Conservation (phyloP, 805 yeast species). For the Ogataea henricii region DNA sequence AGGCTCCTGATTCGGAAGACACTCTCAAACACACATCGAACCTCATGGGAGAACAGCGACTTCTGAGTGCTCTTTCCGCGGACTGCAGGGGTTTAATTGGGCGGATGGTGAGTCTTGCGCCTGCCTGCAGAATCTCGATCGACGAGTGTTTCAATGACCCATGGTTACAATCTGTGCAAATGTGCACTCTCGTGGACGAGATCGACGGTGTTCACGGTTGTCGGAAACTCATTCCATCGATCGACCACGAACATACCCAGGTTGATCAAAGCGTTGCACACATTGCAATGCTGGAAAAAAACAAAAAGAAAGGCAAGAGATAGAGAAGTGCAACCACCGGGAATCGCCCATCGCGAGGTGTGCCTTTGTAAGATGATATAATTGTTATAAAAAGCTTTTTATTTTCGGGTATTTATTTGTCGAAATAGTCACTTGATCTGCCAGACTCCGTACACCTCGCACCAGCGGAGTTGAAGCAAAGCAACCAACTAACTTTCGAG, state of each 20-base stretch:
- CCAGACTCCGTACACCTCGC: no score
- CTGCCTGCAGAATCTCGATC: conserved; percentile 80
- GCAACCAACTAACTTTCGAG: no score
- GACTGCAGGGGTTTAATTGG: conserved; percentile 68
- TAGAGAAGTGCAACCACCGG: no score
- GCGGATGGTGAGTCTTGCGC: conserved; percentile 81
- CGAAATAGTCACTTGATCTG: no score
- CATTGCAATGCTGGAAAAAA: conserved; percentile 88
- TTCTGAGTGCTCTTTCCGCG: conserved; percentile 68
- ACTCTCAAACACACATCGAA: conserved; percentile 55
- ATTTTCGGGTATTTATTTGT: no score
- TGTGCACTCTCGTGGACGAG: conserved; percentile 64
- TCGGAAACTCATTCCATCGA: conserved; percentile 43
- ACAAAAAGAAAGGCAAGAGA: conserved; percentile 52
- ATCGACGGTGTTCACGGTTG: conserved; percentile 34
- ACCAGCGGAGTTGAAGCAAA: no score
- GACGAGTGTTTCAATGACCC: conserved; percentile 75
- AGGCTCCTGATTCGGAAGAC: conserved; percentile 17
- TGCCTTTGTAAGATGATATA: no score
- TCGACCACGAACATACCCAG: conserved; percentile 78
- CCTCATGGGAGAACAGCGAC: conserved; percentile 69
- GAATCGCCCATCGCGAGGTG: no score
- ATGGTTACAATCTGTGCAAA: conserved; percentile 63
- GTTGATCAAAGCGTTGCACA: conserved; percentile 95
- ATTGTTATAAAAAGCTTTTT: no score